Conservation (phyloP, 495 filamentous ascomycete species). For the Aspergillus saccharolyticus region DNA sequence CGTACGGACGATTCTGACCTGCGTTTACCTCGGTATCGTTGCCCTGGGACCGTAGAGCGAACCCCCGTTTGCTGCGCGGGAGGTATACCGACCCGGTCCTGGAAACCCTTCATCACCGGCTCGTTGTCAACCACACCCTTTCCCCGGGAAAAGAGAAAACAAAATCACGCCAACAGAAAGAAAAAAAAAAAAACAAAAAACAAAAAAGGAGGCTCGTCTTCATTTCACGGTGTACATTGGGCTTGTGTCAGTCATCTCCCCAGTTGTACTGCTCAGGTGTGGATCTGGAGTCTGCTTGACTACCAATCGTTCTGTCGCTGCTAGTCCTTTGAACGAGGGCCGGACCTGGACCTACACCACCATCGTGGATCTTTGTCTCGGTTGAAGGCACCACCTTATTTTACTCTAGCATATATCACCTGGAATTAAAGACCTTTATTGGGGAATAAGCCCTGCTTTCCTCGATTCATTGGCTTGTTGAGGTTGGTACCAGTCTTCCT, state of each 20-base stretch:
- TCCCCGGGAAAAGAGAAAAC: background rate
- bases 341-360: constrained; percentile 17
- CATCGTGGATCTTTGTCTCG: constrained; percentile 33
- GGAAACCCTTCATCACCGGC: constrained; percentile 4
- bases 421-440: constrained; percentile 8
- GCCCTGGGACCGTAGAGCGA: constrained; percentile 15
- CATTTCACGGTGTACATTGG: constrained; percentile 3
- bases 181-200: background rate
- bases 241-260: constrained; percentile 10
- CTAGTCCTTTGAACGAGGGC: constrained; percentile 5
- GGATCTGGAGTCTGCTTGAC: constrained; percentile 9
- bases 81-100: constrained; percentile 11
- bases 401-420: constrained; percentile 13
- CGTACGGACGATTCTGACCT: constrained; percentile 9
- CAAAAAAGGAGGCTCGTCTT: background rate
- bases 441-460: constrained; percentile 7
- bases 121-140: constrained; percentile 8
- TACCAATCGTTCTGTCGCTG: constrained; percentile 10
- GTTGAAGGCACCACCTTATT: constrained; percentile 29
- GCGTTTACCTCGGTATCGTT: constrained; percentile 15
- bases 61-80: constrained; percentile 21
- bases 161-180: too few relatives aligned
- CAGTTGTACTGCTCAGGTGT: constrained; percentile 13
- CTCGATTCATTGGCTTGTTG: constrained; percentile 19
- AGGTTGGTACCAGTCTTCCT: constrained; percentile 28